Conservation (phyloP, 164 flowering plant genomes). For the Magnolia sinica region DNA sequence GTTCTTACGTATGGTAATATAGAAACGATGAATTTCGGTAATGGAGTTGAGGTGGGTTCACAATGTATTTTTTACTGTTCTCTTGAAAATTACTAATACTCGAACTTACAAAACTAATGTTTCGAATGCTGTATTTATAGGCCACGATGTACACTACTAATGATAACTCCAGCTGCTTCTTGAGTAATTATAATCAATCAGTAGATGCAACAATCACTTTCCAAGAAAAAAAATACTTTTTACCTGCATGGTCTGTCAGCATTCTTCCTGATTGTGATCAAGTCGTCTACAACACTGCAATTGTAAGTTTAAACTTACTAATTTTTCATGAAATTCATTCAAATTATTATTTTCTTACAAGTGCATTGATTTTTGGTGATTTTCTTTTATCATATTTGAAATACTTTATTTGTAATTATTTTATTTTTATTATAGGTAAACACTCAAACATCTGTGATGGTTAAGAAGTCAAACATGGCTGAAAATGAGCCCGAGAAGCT, state of each 20-base stretch:
- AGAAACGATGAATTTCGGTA: conserved; percentile 2
- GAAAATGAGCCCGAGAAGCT: conserved; percentile 13
- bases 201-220: conserved; percentile 30
- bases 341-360: neutral
- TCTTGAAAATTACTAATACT: neutral
- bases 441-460: conserved; percentile 47
- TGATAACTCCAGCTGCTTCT: conserved; percentile 39
- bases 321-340: neutral
- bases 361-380: neutral
- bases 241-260: conserved; percentile 84
- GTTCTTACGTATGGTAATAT: conserved; percentile 23
- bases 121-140: neutral
- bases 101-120: neutral
- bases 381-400: too few relatives aligned
- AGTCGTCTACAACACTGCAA: conserved; percentile 60
- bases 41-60: neutral
- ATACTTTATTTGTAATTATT: neutral
- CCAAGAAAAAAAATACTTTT: conserved; percentile 18
- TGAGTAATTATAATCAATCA: conserved; percentile 33
- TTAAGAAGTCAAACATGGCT: conserved; percentile 31
- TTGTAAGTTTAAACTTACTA: conserved; percentile 24
- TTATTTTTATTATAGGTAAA: conserved; percentile 10
- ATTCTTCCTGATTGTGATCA: conserved; percentile 50
- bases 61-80: neutral
- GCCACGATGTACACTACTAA: conserved; percentile 9